These are phyloP conservation scores for Eragrostis curvula DNA, from an alignment of 176 grass and related monocot genomes.

Conservation along the genomic window DNA sequence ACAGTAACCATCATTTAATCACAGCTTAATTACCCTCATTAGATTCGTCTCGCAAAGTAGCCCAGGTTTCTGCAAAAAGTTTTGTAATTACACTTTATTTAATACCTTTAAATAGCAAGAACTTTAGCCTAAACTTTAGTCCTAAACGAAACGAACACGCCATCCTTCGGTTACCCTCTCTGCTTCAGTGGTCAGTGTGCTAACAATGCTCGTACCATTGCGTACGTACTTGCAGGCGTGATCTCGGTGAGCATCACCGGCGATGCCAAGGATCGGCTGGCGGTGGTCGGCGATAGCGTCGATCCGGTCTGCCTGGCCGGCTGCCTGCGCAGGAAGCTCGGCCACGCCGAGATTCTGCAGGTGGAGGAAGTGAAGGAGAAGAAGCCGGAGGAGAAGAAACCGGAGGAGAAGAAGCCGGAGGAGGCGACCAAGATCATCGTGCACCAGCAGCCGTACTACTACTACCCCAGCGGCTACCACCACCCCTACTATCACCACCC, in stretches of 20 bases:
- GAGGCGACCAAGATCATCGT: constrained; percentile 5
- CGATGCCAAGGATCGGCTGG: constrained; percentile 54
- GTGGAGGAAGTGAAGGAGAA: constrained; percentile 63
- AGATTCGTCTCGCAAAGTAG: no score
- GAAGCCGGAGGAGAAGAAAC: background rate
- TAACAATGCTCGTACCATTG: background rate
- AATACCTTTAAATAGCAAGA: no score
- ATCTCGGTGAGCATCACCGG: constrained; percentile 49
- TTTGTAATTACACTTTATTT: no score
- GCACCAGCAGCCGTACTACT: constrained; percentile 4
- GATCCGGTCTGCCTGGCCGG: constrained; percentile 56
- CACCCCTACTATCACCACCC: background rate
- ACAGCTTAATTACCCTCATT: no score
- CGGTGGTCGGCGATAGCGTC: constrained; percentile 61
- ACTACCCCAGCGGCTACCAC: constrained; percentile 16
- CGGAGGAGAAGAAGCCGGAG: constrained; percentile 16
- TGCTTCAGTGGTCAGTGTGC: background rate
- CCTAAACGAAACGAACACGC: no score
- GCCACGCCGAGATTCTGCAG: constrained; percentile 48
- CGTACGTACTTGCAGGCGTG: constrained; percentile 36
- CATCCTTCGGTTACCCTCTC: no score
- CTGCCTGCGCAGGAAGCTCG: constrained; percentile 62
- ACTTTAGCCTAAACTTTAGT: no score
- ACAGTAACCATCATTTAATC: no score
- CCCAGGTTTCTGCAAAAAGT: no score